Conservation (phyloP, 345 rosid species). For the Brassica incana region DNA sequence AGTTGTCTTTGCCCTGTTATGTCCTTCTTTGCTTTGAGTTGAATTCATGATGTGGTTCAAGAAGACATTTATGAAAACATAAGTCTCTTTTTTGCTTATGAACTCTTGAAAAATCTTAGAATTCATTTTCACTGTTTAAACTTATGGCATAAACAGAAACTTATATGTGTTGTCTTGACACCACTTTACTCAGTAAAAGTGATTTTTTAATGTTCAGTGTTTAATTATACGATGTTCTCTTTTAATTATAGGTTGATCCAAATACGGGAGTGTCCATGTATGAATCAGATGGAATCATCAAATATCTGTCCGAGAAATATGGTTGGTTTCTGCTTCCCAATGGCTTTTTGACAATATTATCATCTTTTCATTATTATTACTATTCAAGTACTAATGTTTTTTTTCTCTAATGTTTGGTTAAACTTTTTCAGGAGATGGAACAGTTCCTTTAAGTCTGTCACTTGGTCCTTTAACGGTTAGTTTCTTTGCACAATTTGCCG, state of each 20-base stretch:
- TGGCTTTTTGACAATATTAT: background rate
- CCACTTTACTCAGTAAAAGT: background rate
- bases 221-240: background rate
- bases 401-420: constrained; percentile 27
- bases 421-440: constrained; percentile 76
- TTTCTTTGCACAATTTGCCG: constrained; percentile 12
- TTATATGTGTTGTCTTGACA: background rate
- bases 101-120: background rate
- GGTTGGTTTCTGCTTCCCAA: constrained; percentile 46
- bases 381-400: background rate
- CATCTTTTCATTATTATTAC: background rate
- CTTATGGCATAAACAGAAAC: background rate
- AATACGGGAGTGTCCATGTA: constrained; percentile 90
- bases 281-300: constrained; percentile 90
- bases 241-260: constrained; percentile 71
- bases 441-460: constrained; percentile 65
- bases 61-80: background rate
- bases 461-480: constrained; percentile 85
- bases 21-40: background rate
- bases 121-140: background rate
- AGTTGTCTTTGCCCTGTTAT: background rate
- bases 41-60: background rate
- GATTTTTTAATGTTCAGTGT: background rate
- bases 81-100: background rate
- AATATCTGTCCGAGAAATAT: constrained; percentile 75